These are phyloP conservation scores for Stipa capillata DNA, from an alignment of 176 grass and related monocot species.

Conservation along the genomic window DNA sequence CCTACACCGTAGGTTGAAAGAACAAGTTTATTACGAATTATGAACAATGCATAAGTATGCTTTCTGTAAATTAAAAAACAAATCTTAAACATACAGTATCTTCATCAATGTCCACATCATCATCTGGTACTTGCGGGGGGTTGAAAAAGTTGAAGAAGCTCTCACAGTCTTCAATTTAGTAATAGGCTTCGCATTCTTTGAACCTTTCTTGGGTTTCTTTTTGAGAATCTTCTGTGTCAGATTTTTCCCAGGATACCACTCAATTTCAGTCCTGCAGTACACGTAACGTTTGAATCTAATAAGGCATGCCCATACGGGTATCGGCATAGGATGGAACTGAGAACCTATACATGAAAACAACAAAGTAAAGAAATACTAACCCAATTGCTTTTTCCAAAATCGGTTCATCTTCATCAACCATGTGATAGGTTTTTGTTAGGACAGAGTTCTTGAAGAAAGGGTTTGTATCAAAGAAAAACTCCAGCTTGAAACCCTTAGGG, in stretches of 20 bases:
- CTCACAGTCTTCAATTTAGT: constrained; percentile 87
- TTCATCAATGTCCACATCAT: constrained; percentile 82
- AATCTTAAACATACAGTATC: constrained; percentile 54
- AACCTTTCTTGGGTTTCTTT: constrained; percentile 95
- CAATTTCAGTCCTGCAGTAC: constrained; percentile 64
- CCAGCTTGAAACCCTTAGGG: constrained; percentile 86
- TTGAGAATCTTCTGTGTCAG: constrained; percentile 84
- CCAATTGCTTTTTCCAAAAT: constrained; percentile 90
- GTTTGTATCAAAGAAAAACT: constrained; percentile 85
- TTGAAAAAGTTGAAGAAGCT: constrained; percentile 99
- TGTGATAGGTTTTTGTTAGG: constrained; percentile 82
- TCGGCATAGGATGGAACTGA: background rate
- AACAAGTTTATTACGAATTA: background rate
- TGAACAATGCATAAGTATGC: background rate
- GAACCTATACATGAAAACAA: background rate
- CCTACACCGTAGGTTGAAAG: constrained; percentile 30
- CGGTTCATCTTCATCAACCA: constrained; percentile 89
- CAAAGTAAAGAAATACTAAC: constrained; percentile 17
- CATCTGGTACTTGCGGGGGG: constrained; percentile 75
- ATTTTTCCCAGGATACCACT: constrained; percentile 83
- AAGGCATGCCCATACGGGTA: background rate
- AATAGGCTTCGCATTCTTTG: constrained; percentile 72
- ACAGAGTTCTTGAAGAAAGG: constrained; percentile 94
- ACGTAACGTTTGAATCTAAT: background rate
- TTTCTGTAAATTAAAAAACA: background rate